Conservation (phyloP, 1,284 basidiomycete species). For the Tilletiopsis washingtonensis region DNA sequence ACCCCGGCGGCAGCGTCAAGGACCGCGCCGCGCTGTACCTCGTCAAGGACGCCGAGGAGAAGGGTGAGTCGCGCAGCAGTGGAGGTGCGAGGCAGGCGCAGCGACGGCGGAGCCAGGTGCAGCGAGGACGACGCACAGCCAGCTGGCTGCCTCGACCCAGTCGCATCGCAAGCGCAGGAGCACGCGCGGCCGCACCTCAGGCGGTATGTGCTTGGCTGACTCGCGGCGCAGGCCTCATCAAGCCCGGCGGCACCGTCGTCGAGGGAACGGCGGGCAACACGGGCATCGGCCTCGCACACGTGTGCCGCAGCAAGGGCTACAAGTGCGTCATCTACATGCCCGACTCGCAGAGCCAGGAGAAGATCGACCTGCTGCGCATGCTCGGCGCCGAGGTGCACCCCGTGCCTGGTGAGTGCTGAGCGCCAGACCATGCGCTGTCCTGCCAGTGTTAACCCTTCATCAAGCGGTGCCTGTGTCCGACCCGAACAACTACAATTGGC, state of each 20-base stretch:
- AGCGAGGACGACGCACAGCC: too few species aligned
- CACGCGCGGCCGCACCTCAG: too few species aligned
- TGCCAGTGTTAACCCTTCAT: background rate
- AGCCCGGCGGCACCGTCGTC: conserved; percentile 87
- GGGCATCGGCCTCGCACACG: conserved; percentile 83
- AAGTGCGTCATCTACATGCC: conserved; percentile 99
- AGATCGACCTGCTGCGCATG: conserved; percentile 94
- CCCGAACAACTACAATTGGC: conserved; percentile 96
- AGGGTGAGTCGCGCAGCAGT: conserved; percentile 56
- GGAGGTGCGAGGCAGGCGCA: too few species aligned
- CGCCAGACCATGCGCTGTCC: too few species aligned
- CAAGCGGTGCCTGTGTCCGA: conserved; percentile 88
- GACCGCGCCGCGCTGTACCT: conserved; percentile 91
- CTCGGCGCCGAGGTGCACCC: conserved; percentile 91
- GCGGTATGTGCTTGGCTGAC: too few species aligned
- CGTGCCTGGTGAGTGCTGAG: conserved; percentile 58
- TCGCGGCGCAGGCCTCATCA: conserved; percentile 55
- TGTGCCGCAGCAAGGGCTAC: conserved; percentile 86
- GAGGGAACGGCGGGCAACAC: conserved; percentile 99
- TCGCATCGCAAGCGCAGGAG: too few species aligned
- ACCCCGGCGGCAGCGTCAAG: conserved; percentile 98
- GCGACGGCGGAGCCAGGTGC: too few species aligned
- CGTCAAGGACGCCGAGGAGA: conserved; percentile 77
- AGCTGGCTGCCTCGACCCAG: too few species aligned
- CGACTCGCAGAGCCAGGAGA: conserved; percentile 84